phyloP scores from a whole-genome alignment of 2,329 filamentous ascomycete genomes.

The Xylariaceae sp. region DNA sequence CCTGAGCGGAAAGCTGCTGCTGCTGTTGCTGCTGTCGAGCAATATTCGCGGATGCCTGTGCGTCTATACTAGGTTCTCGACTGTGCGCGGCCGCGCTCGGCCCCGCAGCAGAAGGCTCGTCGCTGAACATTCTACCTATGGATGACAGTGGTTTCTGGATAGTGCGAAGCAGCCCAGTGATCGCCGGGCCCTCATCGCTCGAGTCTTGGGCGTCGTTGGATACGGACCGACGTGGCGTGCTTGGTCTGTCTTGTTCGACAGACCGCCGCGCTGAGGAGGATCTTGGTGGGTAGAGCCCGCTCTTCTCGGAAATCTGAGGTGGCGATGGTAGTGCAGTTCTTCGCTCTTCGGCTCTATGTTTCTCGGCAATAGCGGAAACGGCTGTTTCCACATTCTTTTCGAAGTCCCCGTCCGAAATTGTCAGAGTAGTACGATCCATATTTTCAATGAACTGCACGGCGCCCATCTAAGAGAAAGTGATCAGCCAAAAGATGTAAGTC shows the following conservation, averaged over 20 bases:
- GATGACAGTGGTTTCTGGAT: constrained; percentile 89
- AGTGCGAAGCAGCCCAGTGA: constrained; percentile 79
- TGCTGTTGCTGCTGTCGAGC: constrained; percentile 30
- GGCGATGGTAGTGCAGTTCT: constrained; percentile 38
- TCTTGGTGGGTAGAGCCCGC: constrained; percentile 32
- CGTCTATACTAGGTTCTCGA: constrained; percentile 38
- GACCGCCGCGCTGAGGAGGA: constrained; percentile 48
- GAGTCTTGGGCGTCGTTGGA: constrained; percentile 52
- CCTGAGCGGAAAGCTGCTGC: constrained; percentile 67
- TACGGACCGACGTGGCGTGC: constrained; percentile 51
- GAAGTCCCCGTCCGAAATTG: constrained; percentile 92
- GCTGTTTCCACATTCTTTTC: constrained; percentile 95
- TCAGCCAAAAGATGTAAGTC: constrained; percentile 7
- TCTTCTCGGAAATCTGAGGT: constrained; percentile 45
- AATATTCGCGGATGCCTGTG: constrained; percentile 25
- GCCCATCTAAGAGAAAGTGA: constrained; percentile 60
- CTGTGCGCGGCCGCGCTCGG: constrained; percentile 38
- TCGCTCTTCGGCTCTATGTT: constrained; percentile 62
- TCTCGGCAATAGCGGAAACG: constrained; percentile 92
- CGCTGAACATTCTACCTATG: constrained; percentile 93
- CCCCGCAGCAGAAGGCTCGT: constrained; percentile 49
- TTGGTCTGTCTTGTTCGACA: constrained; percentile 38
- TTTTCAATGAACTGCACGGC: constrained; percentile 96
- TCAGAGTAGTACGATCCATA: constrained; percentile 88
- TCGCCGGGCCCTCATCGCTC: constrained; percentile 73